Evolutionary conservation across 2,329 filamentous ascomycete species (phyloP).

Genomic region (Orbilia blumenaviensis): DNA sequence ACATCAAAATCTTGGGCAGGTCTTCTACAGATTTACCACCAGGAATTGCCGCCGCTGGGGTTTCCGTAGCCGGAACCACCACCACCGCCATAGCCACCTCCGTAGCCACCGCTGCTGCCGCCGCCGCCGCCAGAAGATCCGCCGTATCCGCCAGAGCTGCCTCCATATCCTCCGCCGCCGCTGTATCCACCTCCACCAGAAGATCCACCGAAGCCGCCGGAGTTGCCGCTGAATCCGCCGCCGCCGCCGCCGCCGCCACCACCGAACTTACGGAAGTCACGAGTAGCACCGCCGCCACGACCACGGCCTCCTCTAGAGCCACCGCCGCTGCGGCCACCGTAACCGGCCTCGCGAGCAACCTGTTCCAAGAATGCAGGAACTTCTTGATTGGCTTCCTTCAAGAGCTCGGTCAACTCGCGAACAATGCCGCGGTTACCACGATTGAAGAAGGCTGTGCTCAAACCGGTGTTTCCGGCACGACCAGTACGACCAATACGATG

Average conservation of each 20-base stretch:
- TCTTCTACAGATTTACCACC: constrained; percentile 67
- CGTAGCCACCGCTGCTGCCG: background rate
- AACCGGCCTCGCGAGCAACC: constrained; percentile 91
- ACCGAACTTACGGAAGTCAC: constrained; percentile 86
- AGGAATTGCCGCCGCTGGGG: constrained; percentile 73
- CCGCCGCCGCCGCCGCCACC: constrained; percentile 66
- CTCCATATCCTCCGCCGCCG: constrained; percentile 62
- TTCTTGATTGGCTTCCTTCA: constrained; percentile 99
- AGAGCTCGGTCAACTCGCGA: constrained; percentile 92
- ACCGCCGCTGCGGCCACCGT: constrained; percentile 73
- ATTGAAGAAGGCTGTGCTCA: constrained; percentile 99
- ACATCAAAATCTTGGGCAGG: constrained; percentile 44
- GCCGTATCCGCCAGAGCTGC: constrained; percentile 57
- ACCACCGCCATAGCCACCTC: constrained; percentile 58
- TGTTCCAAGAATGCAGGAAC: constrained; percentile 93
- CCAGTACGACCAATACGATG: constrained; percentile 99
- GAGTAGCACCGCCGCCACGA: constrained; percentile 77
- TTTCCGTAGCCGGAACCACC: constrained; percentile 69
- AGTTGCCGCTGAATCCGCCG: constrained; percentile 61
- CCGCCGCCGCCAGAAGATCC: constrained; percentile 63
- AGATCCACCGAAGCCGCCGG: constrained; percentile 63
- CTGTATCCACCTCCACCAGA: constrained; percentile 62
- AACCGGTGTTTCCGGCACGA: constrained; percentile 98
- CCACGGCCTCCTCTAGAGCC: constrained; percentile 63
- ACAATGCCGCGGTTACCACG: constrained; percentile 98